Base-by-base conservation (phyloP, 1,284 basidiomycete species). In the Irpex rosettiformis region DNA sequence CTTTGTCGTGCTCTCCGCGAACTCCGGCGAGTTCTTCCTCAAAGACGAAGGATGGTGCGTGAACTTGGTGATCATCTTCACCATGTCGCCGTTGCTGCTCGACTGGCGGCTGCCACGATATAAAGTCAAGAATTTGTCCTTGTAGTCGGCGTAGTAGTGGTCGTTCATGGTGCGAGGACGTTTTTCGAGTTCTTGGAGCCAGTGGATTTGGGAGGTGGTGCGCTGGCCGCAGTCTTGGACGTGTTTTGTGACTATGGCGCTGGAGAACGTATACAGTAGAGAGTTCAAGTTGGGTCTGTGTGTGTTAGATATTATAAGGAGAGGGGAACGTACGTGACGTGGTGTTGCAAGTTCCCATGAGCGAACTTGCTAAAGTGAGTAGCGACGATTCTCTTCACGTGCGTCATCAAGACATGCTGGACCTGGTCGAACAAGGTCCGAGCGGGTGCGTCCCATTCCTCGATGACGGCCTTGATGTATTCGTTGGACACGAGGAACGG, bases 131-230 rank as follows among this genome's bases (percentile, higher is more conserved):
- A 85, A 86, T 55, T 88, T 88, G 13, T 77, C 73, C 37, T 78
- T 78, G 62, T 87, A 86, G 61, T 84, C 78, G 0, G 71, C 40
- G 7, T 83, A 79, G 57, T 88, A 86, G 24, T 85, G 84, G 0
- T 72, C 75, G 59, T 89, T 89, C 8, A 85, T 70, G 0, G 86
- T 86, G 24, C 79, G 82, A 0, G 86, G 83, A 1, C 70, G 70
- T 2, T 67, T 61, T 61, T 90, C 88, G 18, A 86, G 70, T 2
- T 72, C 64, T 13, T 87, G 70, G 0, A 86, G 69, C 81, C 82
- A 86, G 0, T 73, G 16, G 5, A 69, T 61, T 2, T 58, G 61
- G 2, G 58, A 13, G n/a, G 56, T 52, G 7, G 66, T 60, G 0
- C 33, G 24, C 7, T 53, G 47, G 49, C 63, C 56, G 40, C 65